Base-by-base conservation (phyloP, 306 rosid genomes). In the Malus domestica region DNA sequence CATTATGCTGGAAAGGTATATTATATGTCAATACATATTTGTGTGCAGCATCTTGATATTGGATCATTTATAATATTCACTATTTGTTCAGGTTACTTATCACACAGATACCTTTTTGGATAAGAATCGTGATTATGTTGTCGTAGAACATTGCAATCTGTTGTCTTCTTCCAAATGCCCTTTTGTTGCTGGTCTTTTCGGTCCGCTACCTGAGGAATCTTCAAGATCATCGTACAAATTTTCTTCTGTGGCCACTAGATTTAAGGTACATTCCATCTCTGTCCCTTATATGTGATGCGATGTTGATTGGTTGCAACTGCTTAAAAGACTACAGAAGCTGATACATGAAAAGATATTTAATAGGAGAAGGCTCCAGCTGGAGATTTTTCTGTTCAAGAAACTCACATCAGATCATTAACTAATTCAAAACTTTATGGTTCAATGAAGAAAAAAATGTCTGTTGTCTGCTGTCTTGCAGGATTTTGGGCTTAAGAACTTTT, bases 1-100 rank as follows among this genome's bases (percentile, higher is more conserved):
- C 99, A 95, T 87, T 95, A 95, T 88, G 99, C 99, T 84, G 99
- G 99, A 85, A 95, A 92, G 97, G 99, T 87, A 85, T 72, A 85
- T 84, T 44, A 71, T 46, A 30, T 52, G 33, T 71, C 70, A 20
- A 10, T 22, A 77, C 55, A 46, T 58, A 64, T 73, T 74, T 81
- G 54, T 73, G 70, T 29, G 27, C 35, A 51, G 16, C 62, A 32
- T 66, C 74, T 72, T 74, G 57, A 61, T 46, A 65, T 55, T 18
- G 62, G 65, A 20, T 67, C 32, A 62, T 52, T 55, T 38, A 82
- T 75, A 44, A 74, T 72, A 12, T 65, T 70, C 78, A 61, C 66
- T 65, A 77, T 67, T 75, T 74, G 40, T 81, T 88, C 80, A 95
- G 99, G 99, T 95, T 77, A 87, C 97, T 45, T 95, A 95, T 80